phyloP scores from a whole-genome alignment of 805 yeast genomes.

The Cyberlindnera amylophila region DNA sequence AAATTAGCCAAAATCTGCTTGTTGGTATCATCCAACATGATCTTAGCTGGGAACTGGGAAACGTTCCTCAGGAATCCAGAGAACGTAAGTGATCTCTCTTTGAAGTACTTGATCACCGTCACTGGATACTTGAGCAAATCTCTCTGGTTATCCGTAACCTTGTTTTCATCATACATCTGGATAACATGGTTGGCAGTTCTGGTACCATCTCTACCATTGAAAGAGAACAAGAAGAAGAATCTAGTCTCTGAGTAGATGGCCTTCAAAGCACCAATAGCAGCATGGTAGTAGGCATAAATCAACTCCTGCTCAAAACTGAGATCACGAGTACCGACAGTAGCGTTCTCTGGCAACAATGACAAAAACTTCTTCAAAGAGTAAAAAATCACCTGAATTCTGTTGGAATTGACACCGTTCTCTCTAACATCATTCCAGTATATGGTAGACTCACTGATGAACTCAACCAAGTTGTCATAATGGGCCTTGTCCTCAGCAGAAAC shows the following conservation, averaged over 20 bases:
- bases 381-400: conserved; percentile 24
- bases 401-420: conserved; percentile 11
- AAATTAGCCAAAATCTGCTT: conserved; percentile 21
- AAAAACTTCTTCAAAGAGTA: conserved; percentile 25
- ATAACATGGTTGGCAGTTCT: conserved; percentile 22
- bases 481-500: conserved; percentile 10
- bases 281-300: conserved; percentile 32
- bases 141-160: conserved; percentile 13
- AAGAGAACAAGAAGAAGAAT: conserved; percentile 33
- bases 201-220: conserved; percentile 34
- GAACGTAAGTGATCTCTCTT: conserved; percentile 22
- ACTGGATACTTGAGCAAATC: conserved; percentile 26
- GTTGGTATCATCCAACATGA: conserved; percentile 26
- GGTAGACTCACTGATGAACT: conserved; percentile 10
- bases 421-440: conserved; percentile 17
- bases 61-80: conserved; percentile 22
- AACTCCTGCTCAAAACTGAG: conserved; percentile 21
- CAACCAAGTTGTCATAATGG: conserved; percentile 19
- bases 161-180: conserved; percentile 4
- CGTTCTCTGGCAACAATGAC: conserved; percentile 21
- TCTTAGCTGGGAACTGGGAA: conserved; percentile 27
- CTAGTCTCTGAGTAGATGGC: conserved; percentile 35
- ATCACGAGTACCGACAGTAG: conserved; percentile 5
- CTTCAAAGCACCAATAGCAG: conserved; percentile 30
- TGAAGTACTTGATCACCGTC: conserved; percentile 29